These are phyloP conservation scores for Stephanodiscus minutulus DNA, from an alignment of 108 stramenopile species.

Conservation along the genomic window DNA sequence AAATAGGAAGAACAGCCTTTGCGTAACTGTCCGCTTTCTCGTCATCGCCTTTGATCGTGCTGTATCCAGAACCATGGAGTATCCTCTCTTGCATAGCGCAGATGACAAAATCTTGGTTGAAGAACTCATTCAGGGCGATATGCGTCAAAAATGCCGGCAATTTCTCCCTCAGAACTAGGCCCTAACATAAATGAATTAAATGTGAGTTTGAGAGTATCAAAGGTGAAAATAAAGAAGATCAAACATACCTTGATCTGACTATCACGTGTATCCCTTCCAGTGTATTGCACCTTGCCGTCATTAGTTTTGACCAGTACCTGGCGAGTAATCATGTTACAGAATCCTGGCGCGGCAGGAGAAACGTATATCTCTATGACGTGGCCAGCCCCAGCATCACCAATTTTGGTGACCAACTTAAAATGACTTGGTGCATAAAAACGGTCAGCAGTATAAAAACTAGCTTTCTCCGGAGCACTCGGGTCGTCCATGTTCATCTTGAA, in stretches of 20 bases:
- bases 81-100: not conserved
- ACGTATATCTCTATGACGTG: slow-evolving; percentile 30
- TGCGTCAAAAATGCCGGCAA: not conserved
- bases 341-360: slow-evolving; percentile 39
- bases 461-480: not conserved
- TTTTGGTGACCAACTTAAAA: not conserved
- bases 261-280: not conserved
- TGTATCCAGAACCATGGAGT: not conserved
- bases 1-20: not conserved
- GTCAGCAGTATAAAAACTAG: not conserved
- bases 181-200: not conserved
- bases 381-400: slow-evolving; percentile 21
- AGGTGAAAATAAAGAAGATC: not conserved
- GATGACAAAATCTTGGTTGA: not conserved
- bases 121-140: not conserved
- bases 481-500: not conserved
- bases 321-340: slow-evolving; percentile 38
- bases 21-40: not conserved
- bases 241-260: not conserved
- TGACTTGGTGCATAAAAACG: not conserved
- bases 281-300: slow-evolving; percentile 23
- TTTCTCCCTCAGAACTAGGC: not conserved
- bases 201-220: not conserved
- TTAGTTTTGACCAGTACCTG: slow-evolving; percentile 30
- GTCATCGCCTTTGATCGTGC: not conserved